Percentiles rank a stretch among this genome's conserved stretches.
phyloP scores from a whole-genome alignment of 768 basidiomycete species.

The Floccularia luteovirens region DNA sequence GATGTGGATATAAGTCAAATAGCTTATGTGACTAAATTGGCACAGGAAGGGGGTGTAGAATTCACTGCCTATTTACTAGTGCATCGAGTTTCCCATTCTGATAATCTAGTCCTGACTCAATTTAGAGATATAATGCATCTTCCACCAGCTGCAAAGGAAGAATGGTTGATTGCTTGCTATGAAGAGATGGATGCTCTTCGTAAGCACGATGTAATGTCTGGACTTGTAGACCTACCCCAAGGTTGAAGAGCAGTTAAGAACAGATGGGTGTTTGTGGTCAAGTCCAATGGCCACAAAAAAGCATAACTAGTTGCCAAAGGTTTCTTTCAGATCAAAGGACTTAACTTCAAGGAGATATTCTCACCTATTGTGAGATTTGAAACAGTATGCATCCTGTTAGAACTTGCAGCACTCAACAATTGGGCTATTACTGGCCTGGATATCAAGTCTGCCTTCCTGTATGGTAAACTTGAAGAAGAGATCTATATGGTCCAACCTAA shows the following conservation, averaged over 20 bases:
- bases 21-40: background rate
- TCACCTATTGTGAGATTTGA: background rate
- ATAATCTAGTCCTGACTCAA: background rate
- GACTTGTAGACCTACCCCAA: background rate
- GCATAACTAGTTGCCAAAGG: constrained; percentile 1
- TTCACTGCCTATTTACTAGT: background rate
- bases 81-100: background rate
- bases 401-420: background rate
- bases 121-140: background rate
- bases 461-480: background rate
- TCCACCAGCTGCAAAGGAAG: background rate
- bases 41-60: background rate
- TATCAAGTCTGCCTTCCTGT: background rate
- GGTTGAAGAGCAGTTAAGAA: background rate
- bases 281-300: constrained; percentile 1
- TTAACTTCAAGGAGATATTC: constrained; percentile 1
- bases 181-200: background rate
- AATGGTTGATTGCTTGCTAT: background rate
- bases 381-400: background rate
- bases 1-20: background rate
- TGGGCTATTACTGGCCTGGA: background rate
- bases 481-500: background rate
- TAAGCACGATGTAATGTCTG: background rate
- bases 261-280: background rate
- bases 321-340: background rate